Evolutionary conservation across 164 flowering plant genomes (phyloP).

Genomic region (Euptelea pleiosperma): DNA sequence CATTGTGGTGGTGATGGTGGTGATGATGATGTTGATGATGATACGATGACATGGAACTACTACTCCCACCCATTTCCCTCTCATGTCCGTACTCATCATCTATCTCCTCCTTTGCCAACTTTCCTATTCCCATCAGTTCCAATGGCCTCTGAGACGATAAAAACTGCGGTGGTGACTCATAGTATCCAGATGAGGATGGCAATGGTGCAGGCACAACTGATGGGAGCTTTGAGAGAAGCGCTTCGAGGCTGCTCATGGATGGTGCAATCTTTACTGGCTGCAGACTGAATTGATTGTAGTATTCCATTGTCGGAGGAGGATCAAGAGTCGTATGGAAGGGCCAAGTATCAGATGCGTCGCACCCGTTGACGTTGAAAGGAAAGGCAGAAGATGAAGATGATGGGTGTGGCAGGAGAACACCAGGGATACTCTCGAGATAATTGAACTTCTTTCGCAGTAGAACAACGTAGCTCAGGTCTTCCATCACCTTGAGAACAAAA

Average conservation of each 20-base stretch:
- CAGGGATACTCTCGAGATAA: conserved; percentile 94
- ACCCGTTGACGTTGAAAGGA: conserved; percentile 46
- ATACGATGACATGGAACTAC: conserved; percentile 39
- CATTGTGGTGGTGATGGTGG: conserved; percentile 18
- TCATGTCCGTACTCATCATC: conserved; percentile 33
- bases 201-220: conserved; percentile 62
- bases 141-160: conserved; percentile 27
- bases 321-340: conserved; percentile 28
- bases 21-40: conserved; percentile 28
- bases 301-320: conserved; percentile 24
- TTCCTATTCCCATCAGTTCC: conserved; percentile 38
- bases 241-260: conserved; percentile 98
- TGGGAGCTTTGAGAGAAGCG: conserved; percentile 92
- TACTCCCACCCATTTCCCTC: conserved; percentile 41
- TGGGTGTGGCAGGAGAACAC: conserved; percentile 94
- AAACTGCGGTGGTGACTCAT: conserved; percentile 29
- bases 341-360: conserved; percentile 38
- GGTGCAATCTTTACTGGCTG: conserved; percentile 68
- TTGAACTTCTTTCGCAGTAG: conserved; percentile 72
- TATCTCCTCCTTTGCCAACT: conserved; percentile 50
- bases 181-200: conserved; percentile 21
- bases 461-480: conserved; percentile 82
- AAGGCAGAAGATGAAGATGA: conserved; percentile 69
- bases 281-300: conserved; percentile 35
- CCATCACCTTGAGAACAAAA: conserved; percentile 54